These are phyloP conservation scores for Ceratocystis eucalypticola DNA, from an alignment of 2,329 filamentous ascomycete genomes.

Conservation along the genomic window DNA sequence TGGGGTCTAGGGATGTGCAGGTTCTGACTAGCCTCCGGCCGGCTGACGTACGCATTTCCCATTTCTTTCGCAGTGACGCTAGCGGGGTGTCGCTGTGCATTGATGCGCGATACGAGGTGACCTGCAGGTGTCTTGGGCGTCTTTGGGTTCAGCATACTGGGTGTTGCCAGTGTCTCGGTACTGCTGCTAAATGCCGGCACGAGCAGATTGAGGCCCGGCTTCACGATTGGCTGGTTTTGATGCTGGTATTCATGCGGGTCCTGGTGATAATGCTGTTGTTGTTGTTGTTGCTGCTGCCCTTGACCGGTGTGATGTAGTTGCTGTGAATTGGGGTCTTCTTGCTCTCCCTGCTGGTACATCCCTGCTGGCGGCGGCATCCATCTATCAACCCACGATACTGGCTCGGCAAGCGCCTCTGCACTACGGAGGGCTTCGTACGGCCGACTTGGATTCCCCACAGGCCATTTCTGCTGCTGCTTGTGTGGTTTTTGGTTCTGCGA, in stretches of 20 bases:
- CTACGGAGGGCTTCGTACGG: constrained; percentile 14
- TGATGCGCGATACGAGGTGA: constrained; percentile 2
- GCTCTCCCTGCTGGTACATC: not conserved
- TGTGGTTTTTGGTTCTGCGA: not conserved
- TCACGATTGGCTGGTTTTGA: not conserved
- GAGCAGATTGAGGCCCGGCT: constrained; percentile 16
- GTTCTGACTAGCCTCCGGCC: not conserved
- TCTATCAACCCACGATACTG: constrained; percentile 16
- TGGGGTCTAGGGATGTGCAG: not conserved
- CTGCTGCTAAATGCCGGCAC: constrained; percentile 17
- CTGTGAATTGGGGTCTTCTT: not conserved
- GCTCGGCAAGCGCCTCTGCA: constrained; percentile 15
- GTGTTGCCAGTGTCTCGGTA: constrained; percentile 17
- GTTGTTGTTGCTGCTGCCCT: not conserved
- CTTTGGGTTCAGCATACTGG: constrained; percentile 15
- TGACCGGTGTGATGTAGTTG: no score
- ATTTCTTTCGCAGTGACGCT: not conserved
- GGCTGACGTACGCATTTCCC: not conserved
- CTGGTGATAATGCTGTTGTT: not conserved
- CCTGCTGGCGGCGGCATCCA: constrained; percentile 17
- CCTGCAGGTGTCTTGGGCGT: constrained; percentile 18
- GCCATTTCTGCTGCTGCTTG: not conserved
- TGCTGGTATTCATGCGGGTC: not conserved
- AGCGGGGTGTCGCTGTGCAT: not conserved
- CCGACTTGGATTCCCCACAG: not conserved